phyloP scores from a whole-genome alignment of 371 early-diverging fungal species.

The Cokeromyces recurvatus region DNA sequence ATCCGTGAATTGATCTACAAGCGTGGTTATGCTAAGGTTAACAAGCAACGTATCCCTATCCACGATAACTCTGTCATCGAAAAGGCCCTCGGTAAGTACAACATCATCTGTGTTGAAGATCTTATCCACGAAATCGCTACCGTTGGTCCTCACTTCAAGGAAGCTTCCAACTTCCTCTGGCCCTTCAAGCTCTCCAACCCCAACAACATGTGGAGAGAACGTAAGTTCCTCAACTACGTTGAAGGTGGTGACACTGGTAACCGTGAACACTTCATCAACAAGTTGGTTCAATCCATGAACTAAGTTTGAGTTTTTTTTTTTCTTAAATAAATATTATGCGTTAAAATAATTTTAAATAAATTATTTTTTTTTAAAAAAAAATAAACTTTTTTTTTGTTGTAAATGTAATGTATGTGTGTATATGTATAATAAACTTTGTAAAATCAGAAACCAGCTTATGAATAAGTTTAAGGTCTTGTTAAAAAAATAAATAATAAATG shows the following conservation, averaged over 20 bases:
- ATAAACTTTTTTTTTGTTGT: background rate
- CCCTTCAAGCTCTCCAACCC: slow-evolving; percentile 99
- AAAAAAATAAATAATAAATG: no score
- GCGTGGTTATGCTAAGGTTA: slow-evolving; percentile 98
- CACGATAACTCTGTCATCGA: slow-evolving; percentile 96
- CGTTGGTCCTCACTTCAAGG: slow-evolving; percentile 88
- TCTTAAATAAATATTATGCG: no score
- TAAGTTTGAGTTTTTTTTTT: slow-evolving; percentile 56
- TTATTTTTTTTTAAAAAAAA: no score
- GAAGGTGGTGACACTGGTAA: slow-evolving; percentile 98
- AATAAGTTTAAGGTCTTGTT: no score
- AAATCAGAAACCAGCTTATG: no score
- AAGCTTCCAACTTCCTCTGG: slow-evolving; percentile 98
- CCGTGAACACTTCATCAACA: slow-evolving; percentile 97
- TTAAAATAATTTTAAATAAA: no score
- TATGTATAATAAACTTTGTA: no score
- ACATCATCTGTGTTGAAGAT: slow-evolving; percentile 98
- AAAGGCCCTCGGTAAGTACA: slow-evolving; percentile 90
- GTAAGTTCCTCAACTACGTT: slow-evolving; percentile 96
- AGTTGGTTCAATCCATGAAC: slow-evolving; percentile 97
- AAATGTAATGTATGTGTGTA: no score
- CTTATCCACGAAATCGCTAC: slow-evolving; percentile 99
- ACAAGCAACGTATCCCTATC: slow-evolving; percentile 96
- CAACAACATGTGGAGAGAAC: slow-evolving; percentile 92
- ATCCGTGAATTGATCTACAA: slow-evolving; percentile 99